Evolutionary conservation across 805 yeast genomes (phyloP), one percentile per base, ranked within the genome.

Genomic region (Barnettozyma sucrosica): DNA sequence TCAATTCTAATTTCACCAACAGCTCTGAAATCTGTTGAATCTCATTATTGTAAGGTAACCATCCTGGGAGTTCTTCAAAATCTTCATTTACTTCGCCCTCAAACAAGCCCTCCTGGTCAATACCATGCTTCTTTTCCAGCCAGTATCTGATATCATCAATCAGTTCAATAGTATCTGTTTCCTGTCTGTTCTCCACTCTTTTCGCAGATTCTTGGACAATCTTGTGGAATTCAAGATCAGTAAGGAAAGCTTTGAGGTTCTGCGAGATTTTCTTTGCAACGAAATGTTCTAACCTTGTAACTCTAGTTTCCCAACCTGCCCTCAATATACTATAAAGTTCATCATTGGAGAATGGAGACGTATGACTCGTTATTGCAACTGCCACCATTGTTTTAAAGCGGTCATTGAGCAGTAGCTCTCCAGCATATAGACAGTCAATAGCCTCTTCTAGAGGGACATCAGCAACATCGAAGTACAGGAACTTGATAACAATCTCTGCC

Each of bases 111-210:
- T 59, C 62, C 50, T 64, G 51, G 55, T 63, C 57, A 36, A 62
- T 59, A 38, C 51, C 50, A 56, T 59, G 59, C 46, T 56, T 58
- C 46, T 55, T 55, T 1, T 57, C 58, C 41, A 86, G 62, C 53
- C 80, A 83, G 62, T 74, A 86, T 52, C 89, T 69, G 10, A 86
- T 81, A 65, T 85, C 95, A 63, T 85, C 95, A 24, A 86, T 70
- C 54, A 86, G 67, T 56, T 86, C 95, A 58, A 86, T 83, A 1
- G 92, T 83, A 65, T 86, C 95, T 0, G 85, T 82, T 50, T 80
- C 87, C 54, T 86, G 81, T 58, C 93, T 72, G 14, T 61, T 64
- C 19, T 72, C 57, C 43, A 86, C 84, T 55, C 87, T 66, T 14
- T 57, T 52, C 0, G 92, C 83, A 58, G 79, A 71, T 52, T 73